Conservation (phyloP, 2,329 filamentous ascomycete species). For the Aureobasidium zeae region DNA sequence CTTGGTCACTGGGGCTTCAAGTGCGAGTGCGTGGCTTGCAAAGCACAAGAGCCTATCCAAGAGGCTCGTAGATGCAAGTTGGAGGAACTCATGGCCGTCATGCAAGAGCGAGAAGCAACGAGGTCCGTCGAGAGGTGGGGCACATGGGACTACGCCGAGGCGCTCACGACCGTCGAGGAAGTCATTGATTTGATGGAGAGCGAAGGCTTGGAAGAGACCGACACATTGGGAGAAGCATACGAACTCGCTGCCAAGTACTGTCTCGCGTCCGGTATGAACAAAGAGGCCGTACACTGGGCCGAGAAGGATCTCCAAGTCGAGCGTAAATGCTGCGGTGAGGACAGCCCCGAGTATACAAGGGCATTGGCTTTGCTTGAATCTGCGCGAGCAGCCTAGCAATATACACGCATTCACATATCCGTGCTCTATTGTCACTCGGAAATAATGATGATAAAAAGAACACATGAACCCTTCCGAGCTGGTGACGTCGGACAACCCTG, state of each 20-base stretch:
- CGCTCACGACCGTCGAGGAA: conserved; percentile 16
- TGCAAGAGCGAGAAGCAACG: conserved; percentile 11
- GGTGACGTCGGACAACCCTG: conserved; percentile 10
- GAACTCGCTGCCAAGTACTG: conserved; percentile 19
- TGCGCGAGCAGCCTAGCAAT: background rate
- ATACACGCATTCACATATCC: background rate
- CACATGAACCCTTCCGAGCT: too few species aligned
- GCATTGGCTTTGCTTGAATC: conserved; percentile 3
- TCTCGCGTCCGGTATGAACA: conserved; percentile 15
- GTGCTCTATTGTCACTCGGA: too few species aligned
- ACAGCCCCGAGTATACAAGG: conserved; percentile 8
- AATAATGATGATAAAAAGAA: too few species aligned
- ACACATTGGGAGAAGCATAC: conserved; percentile 19
- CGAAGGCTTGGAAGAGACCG: conserved; percentile 20
- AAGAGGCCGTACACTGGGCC: conserved; percentile 20
- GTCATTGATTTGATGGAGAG: conserved; percentile 19
- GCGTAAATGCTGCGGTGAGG: conserved; percentile 19
- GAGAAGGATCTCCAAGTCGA: conserved; percentile 24
- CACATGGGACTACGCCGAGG: conserved; percentile 15
- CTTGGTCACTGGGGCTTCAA: conserved; percentile 25
- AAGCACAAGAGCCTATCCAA: conserved; percentile 15
- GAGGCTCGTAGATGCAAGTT: conserved; percentile 15
- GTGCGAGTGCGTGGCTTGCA: conserved; percentile 24
- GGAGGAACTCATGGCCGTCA: conserved; percentile 7
- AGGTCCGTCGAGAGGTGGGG: conserved; percentile 12